Conservation (phyloP, 2,329 filamentous ascomycete genomes). For the Lachnellula suecica region DNA sequence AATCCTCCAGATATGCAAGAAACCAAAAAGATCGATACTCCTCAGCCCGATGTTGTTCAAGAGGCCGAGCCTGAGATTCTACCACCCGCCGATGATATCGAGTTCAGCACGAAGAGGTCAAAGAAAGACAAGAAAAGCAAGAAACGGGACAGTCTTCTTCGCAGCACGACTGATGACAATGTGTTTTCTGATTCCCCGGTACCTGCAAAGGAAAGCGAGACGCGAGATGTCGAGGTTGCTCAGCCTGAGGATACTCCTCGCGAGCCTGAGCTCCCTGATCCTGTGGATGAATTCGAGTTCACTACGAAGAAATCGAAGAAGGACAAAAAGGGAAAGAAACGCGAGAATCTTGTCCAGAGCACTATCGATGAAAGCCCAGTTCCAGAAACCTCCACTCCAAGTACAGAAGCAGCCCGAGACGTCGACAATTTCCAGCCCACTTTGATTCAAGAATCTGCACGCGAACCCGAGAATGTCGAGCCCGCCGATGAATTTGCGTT, state of each 20-base stretch:
- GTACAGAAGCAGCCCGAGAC: not conserved
- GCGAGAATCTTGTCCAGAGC: not conserved
- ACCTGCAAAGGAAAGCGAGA: not conserved
- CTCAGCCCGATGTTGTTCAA: not conserved
- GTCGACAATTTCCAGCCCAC: not conserved
- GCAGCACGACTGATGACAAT: not conserved
- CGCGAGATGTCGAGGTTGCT: not conserved
- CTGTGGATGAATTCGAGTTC: constrained; percentile 7
- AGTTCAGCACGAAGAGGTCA: constrained; percentile 34
- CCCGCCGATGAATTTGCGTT: constrained; percentile 1
- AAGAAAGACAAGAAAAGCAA: constrained; percentile 40
- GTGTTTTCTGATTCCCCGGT: not conserved
- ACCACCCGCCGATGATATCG: constrained; percentile 1
- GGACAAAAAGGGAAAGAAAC: constrained; percentile 36
- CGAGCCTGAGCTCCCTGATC: not conserved
- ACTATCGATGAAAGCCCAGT: not conserved
- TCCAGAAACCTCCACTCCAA: not conserved
- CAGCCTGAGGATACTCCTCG: not conserved
- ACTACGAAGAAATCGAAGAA: constrained; percentile 21
- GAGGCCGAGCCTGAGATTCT: not conserved
- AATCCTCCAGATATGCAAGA: not conserved
- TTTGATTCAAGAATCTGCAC: not conserved
- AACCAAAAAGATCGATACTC: too few relatives aligned
- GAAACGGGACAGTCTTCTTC: constrained; percentile 6
- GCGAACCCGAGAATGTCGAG: not conserved